Evolutionary conservation across 2,329 filamentous ascomycete species (phyloP), one percentile per base, ranked within the genome.

Genomic region (Epichloe gansuensis): DNA sequence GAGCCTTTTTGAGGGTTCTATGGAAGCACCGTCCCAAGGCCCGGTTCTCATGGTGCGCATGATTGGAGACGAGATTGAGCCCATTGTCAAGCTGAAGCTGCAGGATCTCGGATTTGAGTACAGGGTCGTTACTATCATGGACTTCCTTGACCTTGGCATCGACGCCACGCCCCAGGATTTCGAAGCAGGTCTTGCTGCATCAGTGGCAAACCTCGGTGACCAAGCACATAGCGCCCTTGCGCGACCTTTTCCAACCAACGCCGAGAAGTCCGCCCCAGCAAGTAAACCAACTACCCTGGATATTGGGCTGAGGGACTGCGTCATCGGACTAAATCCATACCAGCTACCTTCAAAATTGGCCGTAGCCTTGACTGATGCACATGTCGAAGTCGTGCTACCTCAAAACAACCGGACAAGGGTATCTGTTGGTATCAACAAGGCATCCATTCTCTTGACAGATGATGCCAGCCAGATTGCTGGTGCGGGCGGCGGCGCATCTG

Each of bases 1-100:
- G 21, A 61, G 62, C 12, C 47, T 59, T 11, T 61, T 62, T n/a
- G 56, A 55, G 37, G 59, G 60, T 6, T 56, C 62, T 42, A 64
- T 59, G 17, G 63, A 65, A 5, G 54, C 57, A 21, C 54, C 62
- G 21, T 56, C 56, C 3, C 60, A 57, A 42, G 59, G 61, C 4
- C 69, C 70, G 1, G 88, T 91, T 57, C 66, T 97, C 51, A 95
- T 95, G 83, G 81, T 87, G 54, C 81, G 93, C 48, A 86, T 95
- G 71, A 87, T 98, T 58, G 89, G 89, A 0, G 91, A 97, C 64
- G 91, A 97, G 64, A 88, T 94, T 70, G 91, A 97, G 57, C 91
- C 94, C 0, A 83, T 88, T 6, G 74, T 96, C 58, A 95, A 94
- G 65, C 67, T 96, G 54, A 94, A 95, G 64, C 71, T 97, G 43